phyloP scores from a whole-genome alignment of 2,329 filamentous ascomycete species.

The Leptographium galeiforme region DNA sequence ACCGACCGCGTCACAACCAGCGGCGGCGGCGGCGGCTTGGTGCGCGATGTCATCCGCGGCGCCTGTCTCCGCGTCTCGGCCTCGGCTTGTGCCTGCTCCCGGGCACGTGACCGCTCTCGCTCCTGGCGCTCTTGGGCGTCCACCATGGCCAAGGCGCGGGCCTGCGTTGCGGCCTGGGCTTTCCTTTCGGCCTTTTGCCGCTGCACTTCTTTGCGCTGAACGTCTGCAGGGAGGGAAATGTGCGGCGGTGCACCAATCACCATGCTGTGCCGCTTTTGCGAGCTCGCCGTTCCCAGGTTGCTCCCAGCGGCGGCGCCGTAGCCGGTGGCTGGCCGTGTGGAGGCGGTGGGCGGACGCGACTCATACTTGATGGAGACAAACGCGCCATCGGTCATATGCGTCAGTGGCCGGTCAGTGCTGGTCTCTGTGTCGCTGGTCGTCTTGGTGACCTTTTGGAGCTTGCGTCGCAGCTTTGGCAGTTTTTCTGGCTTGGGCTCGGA shows the following conservation, averaged over 20 bases:
- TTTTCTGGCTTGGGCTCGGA: conserved; percentile 8
- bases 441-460: conserved; percentile 20
- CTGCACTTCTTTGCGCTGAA: neutral
- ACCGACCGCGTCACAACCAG: neutral
- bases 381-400: neutral
- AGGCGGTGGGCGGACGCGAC: neutral
- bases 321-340: neutral
- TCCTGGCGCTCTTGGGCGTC: conserved; percentile 6
- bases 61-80: neutral
- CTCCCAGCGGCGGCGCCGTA: neutral
- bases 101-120: no score
- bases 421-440: neutral
- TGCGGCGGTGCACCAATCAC: neutral
- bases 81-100: neutral
- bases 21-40: neutral
- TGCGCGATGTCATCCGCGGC: neutral
- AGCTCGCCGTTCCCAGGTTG: neutral
- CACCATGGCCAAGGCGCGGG: conserved; percentile 3
- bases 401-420: conserved; percentile 5
- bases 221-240: neutral
- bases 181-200: neutral
- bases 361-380: conserved; percentile 3
- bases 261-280: neutral
- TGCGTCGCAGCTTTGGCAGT: conserved; percentile 16
- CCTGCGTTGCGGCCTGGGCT: conserved; percentile 1